Percentiles rank a stretch among this genome's conserved stretches.
Evolutionary conservation across 2,329 filamentous ascomycete genomes (phyloP).

Genomic region (Hypoxylon rubiginosum): DNA sequence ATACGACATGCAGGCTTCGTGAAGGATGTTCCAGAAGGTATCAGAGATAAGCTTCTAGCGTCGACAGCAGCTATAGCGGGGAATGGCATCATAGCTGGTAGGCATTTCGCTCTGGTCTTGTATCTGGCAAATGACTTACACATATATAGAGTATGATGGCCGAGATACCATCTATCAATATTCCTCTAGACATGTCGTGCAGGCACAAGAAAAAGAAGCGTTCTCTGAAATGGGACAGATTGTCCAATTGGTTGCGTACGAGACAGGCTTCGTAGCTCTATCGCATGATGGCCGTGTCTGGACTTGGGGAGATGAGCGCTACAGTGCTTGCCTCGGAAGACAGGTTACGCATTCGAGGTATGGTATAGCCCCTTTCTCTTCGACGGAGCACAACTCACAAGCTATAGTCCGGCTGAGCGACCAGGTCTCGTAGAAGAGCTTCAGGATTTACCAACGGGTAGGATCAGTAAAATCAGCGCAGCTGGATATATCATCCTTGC

Average conservation of each 20-base stretch:
- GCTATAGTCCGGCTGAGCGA: conserved; percentile 58
- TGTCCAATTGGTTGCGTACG: conserved; percentile 61
- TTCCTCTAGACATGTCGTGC: conserved; percentile 28
- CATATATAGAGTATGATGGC: conserved; percentile 45
- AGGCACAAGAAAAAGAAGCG: conserved; percentile 8
- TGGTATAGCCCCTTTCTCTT: background rate
- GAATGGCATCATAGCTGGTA: conserved; percentile 53
- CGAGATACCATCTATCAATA: conserved; percentile 49
- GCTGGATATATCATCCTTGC: conserved; percentile 71
- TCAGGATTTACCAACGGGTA: conserved; percentile 62
- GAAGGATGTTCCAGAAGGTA: conserved; percentile 39
- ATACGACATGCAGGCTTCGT: conserved; percentile 48
- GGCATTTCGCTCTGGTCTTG: conserved; percentile 16
- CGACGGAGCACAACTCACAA: conserved; percentile 23
- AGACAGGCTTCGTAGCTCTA: conserved; percentile 64
- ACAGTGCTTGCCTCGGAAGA: conserved; percentile 68
- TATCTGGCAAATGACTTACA: conserved; percentile 24
- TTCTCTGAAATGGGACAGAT: conserved; percentile 50
- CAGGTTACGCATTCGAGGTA: conserved; percentile 57
- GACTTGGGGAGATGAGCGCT: conserved; percentile 71
- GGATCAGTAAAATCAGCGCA: conserved; percentile 66
- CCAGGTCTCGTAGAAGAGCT: conserved; percentile 65
- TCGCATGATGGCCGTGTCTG: conserved; percentile 60
- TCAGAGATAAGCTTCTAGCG: conserved; percentile 44
- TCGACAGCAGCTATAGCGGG: conserved; percentile 52